A percentile compares a stretch with the other conserved stretches of the same genome.
Conservation (phyloP, 2,329 filamentous ascomycete genomes). For the Exophiala sideris region DNA sequence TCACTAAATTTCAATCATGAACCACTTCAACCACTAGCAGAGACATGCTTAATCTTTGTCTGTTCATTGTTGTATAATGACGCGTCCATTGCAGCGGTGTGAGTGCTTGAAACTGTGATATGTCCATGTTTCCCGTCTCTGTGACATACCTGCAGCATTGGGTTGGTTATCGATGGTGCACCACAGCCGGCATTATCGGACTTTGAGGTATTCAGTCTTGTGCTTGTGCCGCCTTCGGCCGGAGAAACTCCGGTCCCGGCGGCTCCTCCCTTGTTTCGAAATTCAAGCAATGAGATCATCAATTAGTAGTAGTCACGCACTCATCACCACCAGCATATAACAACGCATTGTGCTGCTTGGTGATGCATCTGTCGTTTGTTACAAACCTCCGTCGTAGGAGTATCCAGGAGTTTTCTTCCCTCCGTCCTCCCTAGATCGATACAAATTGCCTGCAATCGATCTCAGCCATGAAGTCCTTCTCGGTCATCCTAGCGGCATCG, state of each 20-base stretch:
- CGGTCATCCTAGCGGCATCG: neutral
- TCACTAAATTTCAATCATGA: neutral
- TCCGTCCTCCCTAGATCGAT: constrained; percentile 1
- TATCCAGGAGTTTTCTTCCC: neutral
- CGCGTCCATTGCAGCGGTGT: neutral
- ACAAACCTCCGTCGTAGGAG: neutral
- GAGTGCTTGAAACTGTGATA: neutral
- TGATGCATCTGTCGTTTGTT: neutral
- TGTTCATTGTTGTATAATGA: neutral
- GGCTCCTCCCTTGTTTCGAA: neutral
- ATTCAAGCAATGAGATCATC: neutral
- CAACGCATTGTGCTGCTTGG: neutral
- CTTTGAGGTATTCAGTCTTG: no score
- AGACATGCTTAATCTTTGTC: neutral
- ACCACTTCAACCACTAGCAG: neutral
- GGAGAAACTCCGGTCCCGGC: constrained; percentile 1
- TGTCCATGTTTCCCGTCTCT: neutral
- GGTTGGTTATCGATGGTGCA: neutral
- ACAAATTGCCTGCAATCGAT: neutral
- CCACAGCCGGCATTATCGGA: no score
- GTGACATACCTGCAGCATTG: neutral
- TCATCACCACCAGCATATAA: neutral
- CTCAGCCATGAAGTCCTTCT: neutral
- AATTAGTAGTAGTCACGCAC: neutral
- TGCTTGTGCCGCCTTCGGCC: neutral